phyloP scores from a whole-genome alignment of 2,329 filamentous ascomycete genomes.

The Fusarium caatingaense region DNA sequence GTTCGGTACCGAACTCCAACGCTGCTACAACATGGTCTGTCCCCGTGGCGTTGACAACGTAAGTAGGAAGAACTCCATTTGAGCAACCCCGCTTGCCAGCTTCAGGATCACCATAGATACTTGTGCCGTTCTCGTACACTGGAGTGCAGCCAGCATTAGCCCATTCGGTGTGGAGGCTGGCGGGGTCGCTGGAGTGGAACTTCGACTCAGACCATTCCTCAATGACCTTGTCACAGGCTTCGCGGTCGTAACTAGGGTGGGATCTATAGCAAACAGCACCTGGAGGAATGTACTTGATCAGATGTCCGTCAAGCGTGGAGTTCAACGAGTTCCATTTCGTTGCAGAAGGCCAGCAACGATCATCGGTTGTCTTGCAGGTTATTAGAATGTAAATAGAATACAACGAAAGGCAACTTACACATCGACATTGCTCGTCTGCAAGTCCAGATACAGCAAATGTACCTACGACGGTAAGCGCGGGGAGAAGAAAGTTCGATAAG shows the following conservation, averaged over 20 bases:
- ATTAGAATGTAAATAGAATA: neutral
- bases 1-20: neutral
- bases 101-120: neutral
- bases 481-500: neutral
- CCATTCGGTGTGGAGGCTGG: neutral
- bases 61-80: neutral
- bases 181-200: neutral
- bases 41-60: neutral
- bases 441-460: neutral
- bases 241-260: neutral
- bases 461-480: neutral
- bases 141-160: neutral
- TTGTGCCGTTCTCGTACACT: constrained; percentile 2
- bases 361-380: neutral
- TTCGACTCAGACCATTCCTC: neutral
- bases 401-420: neutral
- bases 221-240: neutral
- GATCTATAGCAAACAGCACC: neutral
- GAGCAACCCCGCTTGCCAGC: neutral
- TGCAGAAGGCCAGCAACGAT: neutral
- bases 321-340: neutral
- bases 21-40: neutral
- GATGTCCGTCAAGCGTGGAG: neutral
- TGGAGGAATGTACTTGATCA: neutral
- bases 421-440: neutral